phyloP scores from a whole-genome alignment of 176 grass and related monocot species.

The Rhynchospora tenuis region DNA sequence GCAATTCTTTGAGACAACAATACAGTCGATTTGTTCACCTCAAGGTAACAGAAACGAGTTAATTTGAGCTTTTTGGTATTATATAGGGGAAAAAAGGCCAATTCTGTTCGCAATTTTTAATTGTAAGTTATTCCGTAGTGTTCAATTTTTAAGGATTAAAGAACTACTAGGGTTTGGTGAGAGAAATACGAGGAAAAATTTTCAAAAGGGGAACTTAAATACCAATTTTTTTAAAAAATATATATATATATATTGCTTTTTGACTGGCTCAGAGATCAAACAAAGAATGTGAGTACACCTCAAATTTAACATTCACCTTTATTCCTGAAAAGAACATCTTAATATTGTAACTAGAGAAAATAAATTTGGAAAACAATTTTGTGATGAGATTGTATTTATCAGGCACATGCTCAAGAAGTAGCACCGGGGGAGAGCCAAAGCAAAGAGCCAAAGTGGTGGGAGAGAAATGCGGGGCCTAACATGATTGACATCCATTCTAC shows the following conservation, averaged over 20 bases:
- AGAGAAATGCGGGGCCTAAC: conserved; percentile 69
- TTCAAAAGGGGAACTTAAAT: not conserved
- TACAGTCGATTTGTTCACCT: conserved; percentile 20
- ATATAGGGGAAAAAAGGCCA: not conserved
- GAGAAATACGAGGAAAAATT: not conserved
- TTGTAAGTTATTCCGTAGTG: not conserved
- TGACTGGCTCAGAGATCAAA: not conserved
- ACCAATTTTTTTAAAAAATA: too few species aligned
- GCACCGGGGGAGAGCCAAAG: conserved; percentile 20
- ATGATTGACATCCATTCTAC: conserved; percentile 98
- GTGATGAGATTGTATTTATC: conserved; percentile 36
- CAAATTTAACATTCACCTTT: not conserved
- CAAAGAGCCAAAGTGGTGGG: conserved; percentile 82
- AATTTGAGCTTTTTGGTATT: not conserved
- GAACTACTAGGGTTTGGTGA: not conserved
- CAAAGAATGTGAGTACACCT: not conserved
- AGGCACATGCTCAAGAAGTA: conserved; percentile 40
- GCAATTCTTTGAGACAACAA: conserved; percentile 10
- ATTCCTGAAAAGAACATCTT: not conserved
- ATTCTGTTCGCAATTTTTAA: not conserved
- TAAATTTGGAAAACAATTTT: not conserved
- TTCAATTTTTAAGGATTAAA: not conserved
- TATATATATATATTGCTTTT: too few species aligned
- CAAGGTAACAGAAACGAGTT: conserved; percentile 24
- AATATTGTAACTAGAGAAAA: not conserved